These are phyloP conservation scores for Tetradesmus obliquus DNA, from an alignment of 139 green algal species.

Conservation along the genomic window DNA sequence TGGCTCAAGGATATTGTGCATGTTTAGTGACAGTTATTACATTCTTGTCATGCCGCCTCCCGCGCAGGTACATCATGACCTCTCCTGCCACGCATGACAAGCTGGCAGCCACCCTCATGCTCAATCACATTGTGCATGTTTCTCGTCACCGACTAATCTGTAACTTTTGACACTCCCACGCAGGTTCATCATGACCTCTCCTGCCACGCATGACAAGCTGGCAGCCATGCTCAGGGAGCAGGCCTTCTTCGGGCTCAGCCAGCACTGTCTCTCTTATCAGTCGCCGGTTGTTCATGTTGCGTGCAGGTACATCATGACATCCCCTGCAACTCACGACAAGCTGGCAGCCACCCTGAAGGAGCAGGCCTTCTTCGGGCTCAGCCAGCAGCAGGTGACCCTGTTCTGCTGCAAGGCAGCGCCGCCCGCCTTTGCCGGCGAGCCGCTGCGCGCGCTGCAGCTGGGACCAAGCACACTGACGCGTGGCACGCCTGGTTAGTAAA, in stretches of 20 bases:
- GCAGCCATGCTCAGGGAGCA: background rate
- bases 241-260: conserved; percentile 13
- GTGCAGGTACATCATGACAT: conserved; percentile 89
- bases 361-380: conserved; percentile 21
- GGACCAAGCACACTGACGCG: background rate
- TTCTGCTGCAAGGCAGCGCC: conserved; percentile 37
- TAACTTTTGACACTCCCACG: background rate
- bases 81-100: conserved; percentile 72
- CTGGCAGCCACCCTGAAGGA: background rate
- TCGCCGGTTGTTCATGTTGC: no score
- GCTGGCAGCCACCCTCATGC: background rate
- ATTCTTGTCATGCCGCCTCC: background rate
- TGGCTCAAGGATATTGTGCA: background rate
- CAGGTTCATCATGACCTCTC: conserved; percentile 87
- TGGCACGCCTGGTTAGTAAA: background rate
- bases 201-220: conserved; percentile 71
- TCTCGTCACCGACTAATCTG: background rate
- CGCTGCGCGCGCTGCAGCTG: conserved; percentile 14
- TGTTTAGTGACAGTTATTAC: background rate
- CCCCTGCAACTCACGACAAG: conserved; percentile 73
- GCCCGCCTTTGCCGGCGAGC: conserved; percentile 22
- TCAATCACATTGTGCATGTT: no score
- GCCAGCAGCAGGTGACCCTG: conserved; percentile 12
- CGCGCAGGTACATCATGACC: background rate
- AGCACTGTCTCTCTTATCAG: no score